phyloP scores from a whole-genome alignment of 1,284 basidiomycete species.

The Boletus smithii region DNA sequence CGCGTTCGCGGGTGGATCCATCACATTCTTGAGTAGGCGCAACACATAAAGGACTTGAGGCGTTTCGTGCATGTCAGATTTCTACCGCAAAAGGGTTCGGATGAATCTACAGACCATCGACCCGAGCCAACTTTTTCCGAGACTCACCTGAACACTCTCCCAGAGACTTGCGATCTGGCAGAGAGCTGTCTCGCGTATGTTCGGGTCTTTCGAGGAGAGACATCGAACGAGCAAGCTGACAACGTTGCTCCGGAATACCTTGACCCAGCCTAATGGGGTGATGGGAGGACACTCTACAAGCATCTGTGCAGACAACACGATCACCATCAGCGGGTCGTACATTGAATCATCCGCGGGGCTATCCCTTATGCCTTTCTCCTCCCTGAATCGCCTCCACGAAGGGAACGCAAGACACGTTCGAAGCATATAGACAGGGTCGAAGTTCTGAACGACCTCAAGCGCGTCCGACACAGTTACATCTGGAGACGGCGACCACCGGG shows the following conservation, averaged over 20 bases:
- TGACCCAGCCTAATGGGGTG: slow-evolving; percentile 70
- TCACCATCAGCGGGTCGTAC: slow-evolving; percentile 83
- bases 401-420: slow-evolving; percentile 77
- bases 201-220: slow-evolving; percentile 65
- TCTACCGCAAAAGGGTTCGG: slow-evolving; percentile 40
- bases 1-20: slow-evolving; percentile 45
- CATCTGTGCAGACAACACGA: slow-evolving; percentile 65
- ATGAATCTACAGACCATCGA: slow-evolving; percentile 6
- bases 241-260: slow-evolving; percentile 79
- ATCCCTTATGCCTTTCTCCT: slow-evolving; percentile 29
- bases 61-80: slow-evolving; percentile 75
- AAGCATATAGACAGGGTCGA: slow-evolving; percentile 71
- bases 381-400: slow-evolving; percentile 46
- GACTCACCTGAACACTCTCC: slow-evolving; percentile 52
- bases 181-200: slow-evolving; percentile 57
- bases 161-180: slow-evolving; percentile 54
- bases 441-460: slow-evolving; percentile 63
- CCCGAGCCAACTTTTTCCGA: neutral
- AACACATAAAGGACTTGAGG: slow-evolving; percentile 77
- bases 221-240: slow-evolving; percentile 73
- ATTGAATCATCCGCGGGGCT: slow-evolving; percentile 38
- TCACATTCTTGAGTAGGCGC: slow-evolving; percentile 62
- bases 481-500: slow-evolving; percentile 54
- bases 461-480: slow-evolving; percentile 43
- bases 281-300: slow-evolving; percentile 55